These are phyloP conservation scores for Poa pratensis DNA, from an alignment of 176 grass and related monocot species.

Conservation along the genomic window DNA sequence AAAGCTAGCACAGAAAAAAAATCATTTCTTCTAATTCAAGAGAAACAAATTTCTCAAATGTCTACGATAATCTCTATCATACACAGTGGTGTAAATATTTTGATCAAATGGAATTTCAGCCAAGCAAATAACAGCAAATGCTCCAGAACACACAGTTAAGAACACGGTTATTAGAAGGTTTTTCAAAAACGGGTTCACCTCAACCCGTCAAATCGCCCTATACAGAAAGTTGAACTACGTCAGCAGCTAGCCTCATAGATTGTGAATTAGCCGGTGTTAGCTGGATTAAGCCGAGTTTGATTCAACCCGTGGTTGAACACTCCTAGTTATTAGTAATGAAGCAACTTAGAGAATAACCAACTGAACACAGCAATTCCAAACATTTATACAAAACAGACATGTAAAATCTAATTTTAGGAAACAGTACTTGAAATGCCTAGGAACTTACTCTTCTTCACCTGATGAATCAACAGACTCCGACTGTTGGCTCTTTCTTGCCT, in stretches of 20 bases:
- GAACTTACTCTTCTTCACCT: slow-evolving; percentile 96
- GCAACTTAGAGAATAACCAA: slow-evolving; percentile 32
- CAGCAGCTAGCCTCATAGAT: neutral
- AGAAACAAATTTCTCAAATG: neutral
- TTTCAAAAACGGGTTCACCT: neutral
- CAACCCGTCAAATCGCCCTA: neutral
- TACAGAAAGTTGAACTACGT: neutral
- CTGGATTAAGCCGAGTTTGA: neutral
- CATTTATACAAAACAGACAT: slow-evolving; percentile 7
- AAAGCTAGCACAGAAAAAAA: slow-evolving; percentile 10
- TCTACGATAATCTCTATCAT: slow-evolving; percentile 14
- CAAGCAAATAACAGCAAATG: slow-evolving; percentile 1
- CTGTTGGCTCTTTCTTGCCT: slow-evolving; percentile 83
- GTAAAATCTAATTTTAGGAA: slow-evolving; percentile 9
- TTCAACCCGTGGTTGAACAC: neutral
- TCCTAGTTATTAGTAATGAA: slow-evolving; percentile 14
- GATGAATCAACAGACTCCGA: slow-evolving; percentile 83
- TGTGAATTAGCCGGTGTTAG: slow-evolving; percentile 3
- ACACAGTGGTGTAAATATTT: neutral
- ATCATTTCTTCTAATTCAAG: neutral
- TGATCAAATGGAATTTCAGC: slow-evolving; percentile 12
- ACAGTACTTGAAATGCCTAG: slow-evolving; percentile 23
- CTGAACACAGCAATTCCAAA: neutral
- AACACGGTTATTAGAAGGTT: neutral
- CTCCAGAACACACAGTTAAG: neutral